Conservation (phyloP, 805 yeast genomes). For the Cyberlindnera lachancei region DNA sequence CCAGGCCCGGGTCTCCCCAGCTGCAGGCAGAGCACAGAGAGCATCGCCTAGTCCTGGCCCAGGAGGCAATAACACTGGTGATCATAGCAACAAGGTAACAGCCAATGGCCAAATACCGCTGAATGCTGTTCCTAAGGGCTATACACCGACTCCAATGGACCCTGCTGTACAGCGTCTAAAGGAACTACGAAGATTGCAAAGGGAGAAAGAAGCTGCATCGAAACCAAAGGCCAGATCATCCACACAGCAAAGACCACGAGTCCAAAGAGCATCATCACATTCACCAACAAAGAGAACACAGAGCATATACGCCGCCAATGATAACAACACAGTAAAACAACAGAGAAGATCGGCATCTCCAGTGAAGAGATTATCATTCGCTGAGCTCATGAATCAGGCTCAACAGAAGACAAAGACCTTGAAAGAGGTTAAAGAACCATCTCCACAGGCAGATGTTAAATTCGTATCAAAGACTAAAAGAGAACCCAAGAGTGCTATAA, state of each 20-base stretch:
- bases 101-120: not conserved
- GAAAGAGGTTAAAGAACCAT: constrained; percentile 13
- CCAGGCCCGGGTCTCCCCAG: no score
- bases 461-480: constrained; percentile 6
- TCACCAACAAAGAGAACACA: constrained; percentile 1
- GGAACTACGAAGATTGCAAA: constrained; percentile 55
- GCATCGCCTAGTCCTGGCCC: no score
- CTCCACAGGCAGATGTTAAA: constrained; percentile 9
- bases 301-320: constrained; percentile 1
- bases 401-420: constrained; percentile 27
- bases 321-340: constrained; percentile 2
- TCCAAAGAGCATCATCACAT: constrained; percentile 1
- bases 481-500: constrained; percentile 6
- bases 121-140: constrained; percentile 5
- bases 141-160: constrained; percentile 34
- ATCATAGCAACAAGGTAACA: not conserved
- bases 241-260: not conserved
- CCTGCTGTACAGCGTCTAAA: constrained; percentile 68
- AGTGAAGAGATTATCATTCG: constrained; percentile 41
- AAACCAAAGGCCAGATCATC: constrained; percentile 2
- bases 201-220: constrained; percentile 24
- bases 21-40: no score
- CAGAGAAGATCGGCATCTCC: constrained; percentile 14
- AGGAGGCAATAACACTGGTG: not conserved
- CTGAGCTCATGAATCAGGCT: constrained; percentile 53